Base-by-base conservation (phyloP, 495 filamentous ascomycete genomes). In the Tuber indicum region DNA sequence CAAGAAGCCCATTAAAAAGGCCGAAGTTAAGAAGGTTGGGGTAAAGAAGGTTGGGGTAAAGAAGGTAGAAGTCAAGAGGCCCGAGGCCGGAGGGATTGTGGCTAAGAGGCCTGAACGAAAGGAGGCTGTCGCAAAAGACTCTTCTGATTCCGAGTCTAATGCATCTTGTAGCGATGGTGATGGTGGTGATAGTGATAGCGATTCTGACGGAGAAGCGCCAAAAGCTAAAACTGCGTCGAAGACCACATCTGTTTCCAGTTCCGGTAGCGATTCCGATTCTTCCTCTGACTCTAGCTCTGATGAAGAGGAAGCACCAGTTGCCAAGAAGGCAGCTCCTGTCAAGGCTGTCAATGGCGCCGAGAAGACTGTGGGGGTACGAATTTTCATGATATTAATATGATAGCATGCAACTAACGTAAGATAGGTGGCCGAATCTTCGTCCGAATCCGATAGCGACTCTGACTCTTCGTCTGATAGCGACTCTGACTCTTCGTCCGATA, bases 281-380 rank as follows among this genome's bases (percentile, higher is more conserved):
- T 85, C 85, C 52, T 86, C 85, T 73, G 86, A 88, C 32, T 86
- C 85, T 41, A 87, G 89, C 79, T 86, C 85, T 82, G 58, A 36
- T 19, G 85, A 87, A 78, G 85, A 86, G 32, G 86, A 87, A 75
- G 86, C 85, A 82, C 81, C 84, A 62, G 75, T 80, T 76, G 76
- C 81, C 72, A 85, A 86, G 83, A 86, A 88, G 84, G 75, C 74
- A 49, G 84, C 84, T 73, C 69, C 74, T 52, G 85, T 82, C 36
- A 66, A 66, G 26, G 14, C 4, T 72, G 78, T 84, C 71, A 86
- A 85, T 74, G 84, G 77, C 21, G 78, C 83, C 44, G 78, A 75
- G n/a, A 86, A 86, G 76, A 79, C 84, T 49, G 81, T 80, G 44
- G 82, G 77, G 75, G 75, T 84, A 84, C 46, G 58, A 19, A 17